Base-by-base conservation (phyloP, 1,284 basidiomycete species). In the Rhodotorula sp. region DNA sequence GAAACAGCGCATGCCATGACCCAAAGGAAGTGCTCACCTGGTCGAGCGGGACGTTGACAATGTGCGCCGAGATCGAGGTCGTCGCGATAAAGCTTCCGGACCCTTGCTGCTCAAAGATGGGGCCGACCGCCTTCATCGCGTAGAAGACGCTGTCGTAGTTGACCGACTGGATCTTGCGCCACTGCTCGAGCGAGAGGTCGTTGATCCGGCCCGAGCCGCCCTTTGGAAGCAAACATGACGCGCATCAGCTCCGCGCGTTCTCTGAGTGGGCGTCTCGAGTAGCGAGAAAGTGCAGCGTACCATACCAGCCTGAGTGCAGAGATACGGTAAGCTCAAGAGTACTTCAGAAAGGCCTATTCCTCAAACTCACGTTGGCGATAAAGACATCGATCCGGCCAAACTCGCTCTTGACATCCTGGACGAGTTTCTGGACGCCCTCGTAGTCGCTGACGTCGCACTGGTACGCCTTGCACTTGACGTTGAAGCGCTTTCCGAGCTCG, bases 31-130 rank as follows among this genome's bases (percentile, higher is more conserved):
- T 49, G 38, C 86, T 87, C 0, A 85, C 84, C 85, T 87, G 75
- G 58, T 62, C 68, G 63, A 77, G 68, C 43, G 80, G 77, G 66
- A 82, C 81, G 71, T 86, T 85, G 75, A 85, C 83, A 62, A 86
- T 86, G 64, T 83, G 82, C 1, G 83, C 84, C 56, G 82, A 84
- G 84, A 86, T 86, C 15, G 83, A 84, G 3, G 83, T 83, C 1
- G 82, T 84, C 61, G 86, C 81, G 56, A 86, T 83, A 67, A 86
- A 85, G 73, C 72, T 74, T 28, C 81, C 80, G 38, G 73, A 67
- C 62, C 78, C 77, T 75, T 76, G 79, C 19, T 70, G 71, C 68
- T 78, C 72, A 61, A 78, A 75, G 80, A 80, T 78, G 34, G 78
- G 76, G 78, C 82, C 80, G 18, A 67, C 64, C 5, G 67, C 67